Percentiles rank a stretch among this genome's conserved stretches.
Conservation (phyloP, 2,329 filamentous ascomycete species). For the Diaporthe batatas region DNA sequence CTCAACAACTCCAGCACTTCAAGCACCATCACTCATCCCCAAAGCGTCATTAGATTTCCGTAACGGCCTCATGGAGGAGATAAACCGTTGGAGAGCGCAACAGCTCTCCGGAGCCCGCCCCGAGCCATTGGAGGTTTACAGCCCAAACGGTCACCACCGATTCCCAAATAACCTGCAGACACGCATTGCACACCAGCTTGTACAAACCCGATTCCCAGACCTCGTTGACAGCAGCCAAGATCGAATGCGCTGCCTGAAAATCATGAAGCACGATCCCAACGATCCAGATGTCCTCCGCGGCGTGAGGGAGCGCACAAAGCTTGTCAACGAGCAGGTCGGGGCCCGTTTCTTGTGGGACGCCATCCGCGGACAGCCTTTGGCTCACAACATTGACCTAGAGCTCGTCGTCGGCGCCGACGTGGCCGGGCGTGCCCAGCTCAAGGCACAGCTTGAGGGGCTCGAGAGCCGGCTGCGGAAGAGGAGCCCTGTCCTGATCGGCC, state of each 20-base stretch:
- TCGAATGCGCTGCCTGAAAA: conserved; percentile 41
- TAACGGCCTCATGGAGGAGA: neutral
- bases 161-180: conserved; percentile 49
- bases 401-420: conserved; percentile 28
- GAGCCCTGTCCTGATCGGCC: conserved; percentile 66
- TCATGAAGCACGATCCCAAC: neutral
- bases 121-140: conserved; percentile 44
- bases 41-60: conserved; percentile 43
- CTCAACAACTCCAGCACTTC: neutral
- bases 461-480: conserved; percentile 49
- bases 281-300: fast-evolving
- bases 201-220: conserved; percentile 44
- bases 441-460: conserved; percentile 43
- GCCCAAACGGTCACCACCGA: conserved; percentile 41
- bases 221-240: conserved; percentile 38
- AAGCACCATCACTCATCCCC: neutral
- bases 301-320: conserved; percentile 2
- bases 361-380: conserved; percentile 49
- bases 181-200: conserved; percentile 47
- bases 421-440: conserved; percentile 32
- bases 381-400: conserved; percentile 39
- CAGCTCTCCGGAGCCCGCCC: neutral
- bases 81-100: conserved; percentile 37
- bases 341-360: conserved; percentile 53
- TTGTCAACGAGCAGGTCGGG: conserved; percentile 44